These are phyloP conservation scores for Persicaria tinctoria DNA, from an alignment of 148 eudicot species.

Conservation along the genomic window DNA sequence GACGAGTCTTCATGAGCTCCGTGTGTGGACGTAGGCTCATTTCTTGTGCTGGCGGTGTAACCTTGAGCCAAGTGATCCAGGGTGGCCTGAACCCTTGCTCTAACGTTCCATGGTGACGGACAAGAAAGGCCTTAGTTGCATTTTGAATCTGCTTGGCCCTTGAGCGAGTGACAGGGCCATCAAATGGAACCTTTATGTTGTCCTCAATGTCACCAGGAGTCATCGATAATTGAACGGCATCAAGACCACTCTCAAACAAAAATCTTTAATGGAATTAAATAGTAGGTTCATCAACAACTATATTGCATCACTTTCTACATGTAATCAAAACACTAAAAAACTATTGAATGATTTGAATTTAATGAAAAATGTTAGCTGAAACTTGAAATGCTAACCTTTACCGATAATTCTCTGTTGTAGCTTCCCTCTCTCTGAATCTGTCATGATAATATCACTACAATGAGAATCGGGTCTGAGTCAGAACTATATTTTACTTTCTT, in stretches of 20 bases:
- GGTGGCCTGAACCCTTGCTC: too few relatives aligned
- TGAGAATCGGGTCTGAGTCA: not conserved
- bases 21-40: too few relatives aligned
- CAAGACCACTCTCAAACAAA: not conserved
- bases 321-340: not conserved
- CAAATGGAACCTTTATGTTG: too few relatives aligned
- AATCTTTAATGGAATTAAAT: not conserved
- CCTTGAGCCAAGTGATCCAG: too few relatives aligned
- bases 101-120: too few relatives aligned
- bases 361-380: not conserved
- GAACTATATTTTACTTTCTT: not conserved
- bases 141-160: too few relatives aligned
- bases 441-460: slow-evolving; percentile 25
- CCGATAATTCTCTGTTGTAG: slow-evolving; percentile 25
- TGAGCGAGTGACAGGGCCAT: too few relatives aligned
- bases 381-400: slow-evolving; percentile 20
- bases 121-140: too few relatives aligned
- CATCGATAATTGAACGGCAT: too few relatives aligned
- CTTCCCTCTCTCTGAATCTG: slow-evolving; percentile 23
- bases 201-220: too few relatives aligned
- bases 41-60: too few relatives aligned
- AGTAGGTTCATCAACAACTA: not conserved
- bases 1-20: too few relatives aligned
- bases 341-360: not conserved
- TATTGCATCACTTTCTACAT: not conserved